These are phyloP conservation scores for Akanthomyces lecanii DNA, from an alignment of 2,329 filamentous ascomycete species.

Conservation along the genomic window DNA sequence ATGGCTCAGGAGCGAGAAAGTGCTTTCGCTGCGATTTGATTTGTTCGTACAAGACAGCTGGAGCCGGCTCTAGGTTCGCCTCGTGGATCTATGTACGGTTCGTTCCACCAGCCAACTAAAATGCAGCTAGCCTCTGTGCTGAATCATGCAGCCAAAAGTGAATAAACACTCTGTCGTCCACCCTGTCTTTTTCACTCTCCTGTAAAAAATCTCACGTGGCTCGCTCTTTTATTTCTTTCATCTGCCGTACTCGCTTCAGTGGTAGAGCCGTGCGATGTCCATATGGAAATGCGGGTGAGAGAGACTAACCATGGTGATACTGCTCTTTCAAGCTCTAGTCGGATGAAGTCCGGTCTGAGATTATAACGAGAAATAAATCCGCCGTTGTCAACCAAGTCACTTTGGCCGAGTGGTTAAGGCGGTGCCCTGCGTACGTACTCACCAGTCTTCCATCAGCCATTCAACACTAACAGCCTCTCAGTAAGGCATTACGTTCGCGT, in stretches of 20 bases:
- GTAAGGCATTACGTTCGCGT: conserved; percentile 8
- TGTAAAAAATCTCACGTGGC: background rate
- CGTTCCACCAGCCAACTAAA: background rate
- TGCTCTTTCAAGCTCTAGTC: too few species aligned
- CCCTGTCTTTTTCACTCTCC: background rate
- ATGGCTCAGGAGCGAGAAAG: too few species aligned
- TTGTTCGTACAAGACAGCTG: too few species aligned
- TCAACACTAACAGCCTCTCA: background rate
- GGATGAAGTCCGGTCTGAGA: background rate
- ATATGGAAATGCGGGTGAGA: too few species aligned
- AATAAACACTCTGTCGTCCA: background rate
- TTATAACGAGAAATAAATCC: background rate
- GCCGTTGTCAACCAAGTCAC: background rate
- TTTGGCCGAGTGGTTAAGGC: conserved; percentile 10
- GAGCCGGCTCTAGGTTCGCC: too few species aligned
- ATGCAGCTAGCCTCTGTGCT: background rate
- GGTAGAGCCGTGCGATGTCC: too few species aligned
- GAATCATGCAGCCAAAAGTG: background rate
- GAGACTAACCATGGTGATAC: too few species aligned
- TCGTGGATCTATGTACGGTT: too few species aligned
- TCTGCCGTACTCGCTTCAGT: too few species aligned
- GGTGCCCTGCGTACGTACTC: conserved; percentile 1
- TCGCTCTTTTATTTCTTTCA: background rate
- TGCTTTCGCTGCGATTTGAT: too few species aligned
- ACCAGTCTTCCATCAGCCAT: background rate